Evolutionary conservation across 139 green algal species (phyloP).

Genomic region (Chlorella sorokiniana): DNA sequence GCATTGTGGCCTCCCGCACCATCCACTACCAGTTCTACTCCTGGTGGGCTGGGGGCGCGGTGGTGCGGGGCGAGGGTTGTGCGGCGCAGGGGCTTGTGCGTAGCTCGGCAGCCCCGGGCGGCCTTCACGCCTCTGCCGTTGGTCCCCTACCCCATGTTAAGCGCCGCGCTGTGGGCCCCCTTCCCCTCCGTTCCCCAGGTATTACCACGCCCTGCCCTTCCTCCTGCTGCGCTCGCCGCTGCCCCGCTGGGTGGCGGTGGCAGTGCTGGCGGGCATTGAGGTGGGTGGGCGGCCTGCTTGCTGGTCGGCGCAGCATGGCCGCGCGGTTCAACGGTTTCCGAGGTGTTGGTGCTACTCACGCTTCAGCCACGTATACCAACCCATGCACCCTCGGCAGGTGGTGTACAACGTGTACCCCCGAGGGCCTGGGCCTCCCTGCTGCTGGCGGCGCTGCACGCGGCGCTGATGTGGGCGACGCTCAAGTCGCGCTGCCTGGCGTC

Average conservation of each 20-base stretch:
- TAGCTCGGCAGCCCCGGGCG: not conserved
- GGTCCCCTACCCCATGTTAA: not conserved
- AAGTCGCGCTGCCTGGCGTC: not conserved
- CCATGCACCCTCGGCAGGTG: not conserved
- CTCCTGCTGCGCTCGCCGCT: slow-evolving; percentile 63
- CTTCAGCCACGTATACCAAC: not conserved
- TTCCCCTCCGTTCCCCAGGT: slow-evolving; percentile 22
- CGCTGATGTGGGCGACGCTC: not conserved
- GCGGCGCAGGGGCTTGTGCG: not conserved
- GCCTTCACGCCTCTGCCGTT: not conserved
- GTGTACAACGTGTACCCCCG: slow-evolving; percentile 61
- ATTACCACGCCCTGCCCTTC: slow-evolving; percentile 78
- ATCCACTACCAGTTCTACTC: slow-evolving; percentile 93
- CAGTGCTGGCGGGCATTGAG: slow-evolving; percentile 65
- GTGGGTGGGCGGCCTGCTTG: not conserved
- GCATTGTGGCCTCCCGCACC: slow-evolving; percentile 74
- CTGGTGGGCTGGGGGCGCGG: slow-evolving; percentile 64
- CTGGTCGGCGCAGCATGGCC: not conserved
- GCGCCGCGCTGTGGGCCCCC: not conserved
- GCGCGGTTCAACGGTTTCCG: not conserved
- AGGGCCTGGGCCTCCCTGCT: slow-evolving; percentile 17
- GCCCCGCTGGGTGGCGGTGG: slow-evolving; percentile 12
- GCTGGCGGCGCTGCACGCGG: slow-evolving; percentile 28
- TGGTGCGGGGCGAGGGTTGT: not conserved
- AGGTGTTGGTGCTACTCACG: not conserved